Percentiles rank a stretch among this genome's conserved stretches.
phyloP scores from a whole-genome alignment of 805 yeast genomes.

The Suhomyces faveliae region DNA sequence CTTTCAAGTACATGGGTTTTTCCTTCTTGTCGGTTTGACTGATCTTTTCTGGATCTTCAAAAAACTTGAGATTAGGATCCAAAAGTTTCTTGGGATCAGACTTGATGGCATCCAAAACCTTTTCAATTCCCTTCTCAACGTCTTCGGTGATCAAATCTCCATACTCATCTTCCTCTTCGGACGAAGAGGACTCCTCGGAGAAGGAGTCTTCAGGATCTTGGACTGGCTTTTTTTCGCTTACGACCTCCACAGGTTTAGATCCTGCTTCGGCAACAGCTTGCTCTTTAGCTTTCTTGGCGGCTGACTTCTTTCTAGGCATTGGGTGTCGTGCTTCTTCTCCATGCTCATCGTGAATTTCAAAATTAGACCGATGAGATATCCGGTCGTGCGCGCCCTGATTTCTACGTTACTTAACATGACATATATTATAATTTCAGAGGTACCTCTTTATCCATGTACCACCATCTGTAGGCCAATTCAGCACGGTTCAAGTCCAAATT shows the following conservation, averaged over 20 bases:
- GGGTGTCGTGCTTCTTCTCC: conserved; percentile 2
- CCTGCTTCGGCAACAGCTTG: conserved; percentile 21
- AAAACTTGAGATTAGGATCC: conserved; percentile 71
- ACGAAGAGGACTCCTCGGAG: conserved; percentile 33
- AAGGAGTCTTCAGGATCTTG: conserved; percentile 24
- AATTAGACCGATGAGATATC: conserved; percentile 18
- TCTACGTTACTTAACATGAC: not conserved
- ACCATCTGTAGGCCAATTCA: conserved; percentile 57
- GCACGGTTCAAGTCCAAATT: conserved; percentile 58
- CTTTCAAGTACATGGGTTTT: conserved; percentile 86
- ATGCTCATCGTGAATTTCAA: not conserved
- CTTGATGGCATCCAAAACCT: conserved; percentile 69
- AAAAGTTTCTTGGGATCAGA: conserved; percentile 63
- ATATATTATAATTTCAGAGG: conserved; percentile 4
- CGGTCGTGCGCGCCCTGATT: not conserved
- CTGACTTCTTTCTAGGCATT: conserved; percentile 89
- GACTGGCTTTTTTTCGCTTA: conserved; percentile 14
- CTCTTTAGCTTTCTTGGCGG: conserved; percentile 64
- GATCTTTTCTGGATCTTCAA: conserved; percentile 58
- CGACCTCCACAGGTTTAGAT: conserved; percentile 17
- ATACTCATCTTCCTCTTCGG: conserved; percentile 84
- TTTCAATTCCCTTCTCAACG: conserved; percentile 74
- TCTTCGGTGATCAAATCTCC: conserved; percentile 87
- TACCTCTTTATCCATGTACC: conserved; percentile 46
- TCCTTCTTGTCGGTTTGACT: conserved; percentile 16